Evolutionary conservation across 2,329 filamentous ascomycete species (phyloP).

Genomic region (Claviceps pazoutovae): DNA sequence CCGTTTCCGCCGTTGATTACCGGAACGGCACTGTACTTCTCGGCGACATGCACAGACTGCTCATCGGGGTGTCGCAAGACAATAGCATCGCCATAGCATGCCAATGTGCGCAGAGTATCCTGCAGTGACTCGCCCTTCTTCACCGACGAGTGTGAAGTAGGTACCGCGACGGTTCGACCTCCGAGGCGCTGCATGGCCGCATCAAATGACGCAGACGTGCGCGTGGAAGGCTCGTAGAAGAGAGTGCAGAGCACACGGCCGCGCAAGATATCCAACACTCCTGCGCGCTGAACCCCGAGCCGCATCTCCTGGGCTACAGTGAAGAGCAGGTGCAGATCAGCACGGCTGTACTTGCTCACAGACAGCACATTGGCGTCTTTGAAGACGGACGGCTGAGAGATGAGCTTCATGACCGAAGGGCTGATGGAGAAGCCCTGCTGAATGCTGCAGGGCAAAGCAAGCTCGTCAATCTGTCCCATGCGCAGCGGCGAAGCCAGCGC

Average conservation of each 20-base stretch:
- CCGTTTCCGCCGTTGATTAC: constrained; percentile 97
- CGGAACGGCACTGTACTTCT: constrained; percentile 77
- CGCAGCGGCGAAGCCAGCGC: constrained; percentile 12
- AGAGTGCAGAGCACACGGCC: constrained; percentile 79
- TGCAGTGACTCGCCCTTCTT: constrained; percentile 90
- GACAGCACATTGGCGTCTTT: constrained; percentile 83
- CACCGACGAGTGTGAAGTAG: constrained; percentile 74
- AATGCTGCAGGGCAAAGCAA: constrained; percentile 31
- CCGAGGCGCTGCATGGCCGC: constrained; percentile 97
- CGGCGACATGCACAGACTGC: constrained; percentile 64
- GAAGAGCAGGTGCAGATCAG: constrained; percentile 86
- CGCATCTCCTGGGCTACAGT: constrained; percentile 97
- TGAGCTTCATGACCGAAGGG: constrained; percentile 54
- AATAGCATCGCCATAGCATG: constrained; percentile 86
- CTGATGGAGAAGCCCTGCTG: constrained; percentile 39
- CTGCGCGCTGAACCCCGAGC: constrained; percentile 81
- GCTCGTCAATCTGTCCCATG: constrained; percentile 26
- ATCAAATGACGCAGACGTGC: constrained; percentile 91
- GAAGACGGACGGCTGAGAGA: constrained; percentile 66
- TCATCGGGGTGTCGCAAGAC: constrained; percentile 90
- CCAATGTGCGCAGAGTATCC: constrained; percentile 85
- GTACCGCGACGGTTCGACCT: constrained; percentile 68
- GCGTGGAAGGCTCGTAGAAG: constrained; percentile 96
- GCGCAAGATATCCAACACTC: constrained; percentile 73
- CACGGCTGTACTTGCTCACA: constrained; percentile 76